These are phyloP conservation scores for Desmodesmus armatus DNA, from an alignment of 139 green algal genomes.

Conservation along the genomic window DNA sequence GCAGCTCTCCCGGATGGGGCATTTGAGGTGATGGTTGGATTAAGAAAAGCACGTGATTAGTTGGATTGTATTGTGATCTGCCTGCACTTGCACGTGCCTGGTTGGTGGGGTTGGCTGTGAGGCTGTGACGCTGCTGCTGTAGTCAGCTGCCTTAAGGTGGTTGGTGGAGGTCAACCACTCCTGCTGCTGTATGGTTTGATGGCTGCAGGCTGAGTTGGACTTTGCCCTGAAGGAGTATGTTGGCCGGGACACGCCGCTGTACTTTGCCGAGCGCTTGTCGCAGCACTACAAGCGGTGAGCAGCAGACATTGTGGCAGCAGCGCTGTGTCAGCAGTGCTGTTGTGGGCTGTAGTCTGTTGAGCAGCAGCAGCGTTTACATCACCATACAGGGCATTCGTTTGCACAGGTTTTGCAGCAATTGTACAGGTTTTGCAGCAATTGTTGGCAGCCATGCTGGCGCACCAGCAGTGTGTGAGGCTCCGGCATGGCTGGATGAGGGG, in stretches of 20 bases:
- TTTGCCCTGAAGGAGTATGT: constrained; percentile 96
- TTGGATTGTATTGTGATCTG: too few relatives aligned
- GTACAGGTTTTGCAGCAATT: background rate
- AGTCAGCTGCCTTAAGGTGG: too few relatives aligned
- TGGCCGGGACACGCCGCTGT: constrained; percentile 92
- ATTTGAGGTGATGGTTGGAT: too few relatives aligned
- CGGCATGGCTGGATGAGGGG: background rate
- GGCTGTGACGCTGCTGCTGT: background rate
- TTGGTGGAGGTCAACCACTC: too few relatives aligned
- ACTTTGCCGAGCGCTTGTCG: constrained; percentile 94
- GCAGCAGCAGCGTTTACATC: background rate
- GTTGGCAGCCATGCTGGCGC: background rate
- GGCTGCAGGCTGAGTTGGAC: constrained; percentile 86
- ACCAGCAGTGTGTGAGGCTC: background rate
- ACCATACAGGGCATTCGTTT: background rate
- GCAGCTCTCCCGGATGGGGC: too few relatives aligned
- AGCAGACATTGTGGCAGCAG: background rate
- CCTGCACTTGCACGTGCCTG: too few relatives aligned
- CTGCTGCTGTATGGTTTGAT: background rate
- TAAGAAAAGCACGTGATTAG: too few relatives aligned
- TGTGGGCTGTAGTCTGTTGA: background rate
- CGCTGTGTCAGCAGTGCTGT: background rate
- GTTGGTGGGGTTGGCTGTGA: too few relatives aligned
- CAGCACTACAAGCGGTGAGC: constrained; percentile 80
- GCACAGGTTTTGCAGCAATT: background rate